A percentile compares a stretch with the other conserved stretches of the same genome.
phyloP scores from a whole-genome alignment of 495 filamentous ascomycete species.

The Neurospora sp. region DNA sequence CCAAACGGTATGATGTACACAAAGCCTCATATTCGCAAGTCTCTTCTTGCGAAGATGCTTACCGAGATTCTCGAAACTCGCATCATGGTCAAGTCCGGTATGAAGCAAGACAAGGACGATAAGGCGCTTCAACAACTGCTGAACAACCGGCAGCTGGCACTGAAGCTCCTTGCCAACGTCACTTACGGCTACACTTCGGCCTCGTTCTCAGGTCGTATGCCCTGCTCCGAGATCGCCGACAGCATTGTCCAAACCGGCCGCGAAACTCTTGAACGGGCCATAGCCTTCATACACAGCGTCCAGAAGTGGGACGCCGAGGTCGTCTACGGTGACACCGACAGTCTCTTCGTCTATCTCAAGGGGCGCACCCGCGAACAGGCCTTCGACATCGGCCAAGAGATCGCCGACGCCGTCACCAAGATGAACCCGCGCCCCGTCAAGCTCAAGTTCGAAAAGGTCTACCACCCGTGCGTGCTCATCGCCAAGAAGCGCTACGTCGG shows the following conservation, averaged over 20 bases:
- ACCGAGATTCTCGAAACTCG: conserved; percentile 92
- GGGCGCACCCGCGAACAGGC: conserved; percentile 80
- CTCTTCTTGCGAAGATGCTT: conserved; percentile 90
- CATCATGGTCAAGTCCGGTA: conserved; percentile 96
- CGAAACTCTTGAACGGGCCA: conserved; percentile 89
- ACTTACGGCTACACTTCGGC: conserved; percentile 98
- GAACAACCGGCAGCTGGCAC: conserved; percentile 86
- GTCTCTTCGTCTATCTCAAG: conserved; percentile 84
- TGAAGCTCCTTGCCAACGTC: conserved; percentile 97
- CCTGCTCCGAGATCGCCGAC: conserved; percentile 94
- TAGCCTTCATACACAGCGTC: conserved; percentile 82
- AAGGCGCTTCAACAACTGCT: conserved; percentile 75
- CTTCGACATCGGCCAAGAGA: conserved; percentile 87
- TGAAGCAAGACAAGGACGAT: conserved; percentile 92
- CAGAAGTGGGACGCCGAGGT: conserved; percentile 87
- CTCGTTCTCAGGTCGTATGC: conserved; percentile 92
- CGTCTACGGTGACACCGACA: conserved; percentile 97
- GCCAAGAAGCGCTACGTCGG: conserved; percentile 98
- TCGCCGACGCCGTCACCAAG: conserved; percentile 77
- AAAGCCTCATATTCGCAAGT: conserved; percentile 76
- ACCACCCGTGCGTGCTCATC: conserved; percentile 84
- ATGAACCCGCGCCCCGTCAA: conserved; percentile 90
- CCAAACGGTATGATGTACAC: conserved; percentile 96
- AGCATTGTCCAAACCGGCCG: conserved; percentile 94
- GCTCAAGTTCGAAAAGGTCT: conserved; percentile 98